Evolutionary conservation across 208 protist species (phyloP).

Genomic region (Naegleria fowleri): DNA sequence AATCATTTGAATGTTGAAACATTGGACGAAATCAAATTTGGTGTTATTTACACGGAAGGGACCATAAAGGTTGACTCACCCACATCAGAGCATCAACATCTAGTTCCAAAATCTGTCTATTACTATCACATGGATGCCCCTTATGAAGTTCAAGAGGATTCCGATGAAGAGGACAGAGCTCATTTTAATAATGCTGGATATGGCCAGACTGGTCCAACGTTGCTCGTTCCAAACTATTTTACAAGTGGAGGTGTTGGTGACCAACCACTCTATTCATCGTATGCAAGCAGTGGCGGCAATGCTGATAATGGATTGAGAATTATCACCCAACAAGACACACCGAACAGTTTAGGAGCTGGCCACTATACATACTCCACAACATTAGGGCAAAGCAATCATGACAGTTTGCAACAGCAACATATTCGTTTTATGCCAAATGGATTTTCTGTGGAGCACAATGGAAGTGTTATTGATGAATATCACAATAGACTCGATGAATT

Average conservation of each 20-base stretch:
- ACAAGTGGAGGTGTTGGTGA: not conserved
- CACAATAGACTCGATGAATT: not conserved
- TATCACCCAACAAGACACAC: not conserved
- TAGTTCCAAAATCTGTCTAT: not conserved
- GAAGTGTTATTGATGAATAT: not conserved
- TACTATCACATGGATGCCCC: not conserved
- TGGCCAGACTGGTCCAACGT: not conserved
- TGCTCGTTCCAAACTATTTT: not conserved
- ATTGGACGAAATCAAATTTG: not conserved
- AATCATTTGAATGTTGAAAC: not conserved
- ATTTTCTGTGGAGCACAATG: not conserved
- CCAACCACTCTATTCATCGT: not conserved
- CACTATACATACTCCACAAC: too few species aligned
- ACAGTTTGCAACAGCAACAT: not conserved
- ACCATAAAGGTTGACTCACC: not conserved
- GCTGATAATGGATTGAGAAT: not conserved
- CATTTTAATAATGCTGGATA: not conserved
- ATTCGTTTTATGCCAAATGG: not conserved
- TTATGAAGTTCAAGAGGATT: not conserved
- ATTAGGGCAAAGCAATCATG: not conserved
- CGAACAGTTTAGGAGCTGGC: too few species aligned
- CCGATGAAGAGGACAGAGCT: not conserved
- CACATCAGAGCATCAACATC: not conserved
- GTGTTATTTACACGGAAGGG: not conserved
- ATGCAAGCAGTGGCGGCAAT: not conserved